Conservation (phyloP, 1,284 basidiomycete genomes). For the Clitocybe nebularis region DNA sequence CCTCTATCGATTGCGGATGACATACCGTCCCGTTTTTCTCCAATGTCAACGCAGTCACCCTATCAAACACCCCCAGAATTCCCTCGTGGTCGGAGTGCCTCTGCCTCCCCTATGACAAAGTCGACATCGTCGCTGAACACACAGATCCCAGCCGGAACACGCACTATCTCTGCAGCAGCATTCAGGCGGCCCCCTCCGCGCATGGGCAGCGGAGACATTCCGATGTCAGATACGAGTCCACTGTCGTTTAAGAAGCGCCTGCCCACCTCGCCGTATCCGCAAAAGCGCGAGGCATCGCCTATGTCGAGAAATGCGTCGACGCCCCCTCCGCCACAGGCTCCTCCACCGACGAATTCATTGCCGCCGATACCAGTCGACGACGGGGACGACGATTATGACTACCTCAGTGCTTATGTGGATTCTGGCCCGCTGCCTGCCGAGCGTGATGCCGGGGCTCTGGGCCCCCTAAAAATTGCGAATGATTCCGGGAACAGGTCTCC, state of each 20-base stretch:
- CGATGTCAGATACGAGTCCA: slow-evolving; percentile 40
- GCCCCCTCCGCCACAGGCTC: slow-evolving; percentile 7
- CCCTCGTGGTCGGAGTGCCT: slow-evolving; percentile 21
- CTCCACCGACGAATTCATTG: slow-evolving; percentile 14
- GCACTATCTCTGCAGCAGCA: slow-evolving; percentile 72
- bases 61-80: slow-evolving; percentile 30
- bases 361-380: slow-evolving; percentile 21
- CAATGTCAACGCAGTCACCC: slow-evolving; percentile 17
- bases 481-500: slow-evolving; percentile 6
- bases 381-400: slow-evolving; percentile 53
- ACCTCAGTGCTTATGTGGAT: slow-evolving; percentile 50
- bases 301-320: slow-evolving; percentile 14
- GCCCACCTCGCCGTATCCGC: slow-evolving; percentile 36
- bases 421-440: slow-evolving; percentile 18
- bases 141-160: slow-evolving; percentile 28
- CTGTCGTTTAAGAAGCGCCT: slow-evolving; percentile 48
- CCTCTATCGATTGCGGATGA: slow-evolving; percentile 4
- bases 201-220: slow-evolving; percentile 16
- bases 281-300: slow-evolving; percentile 18
- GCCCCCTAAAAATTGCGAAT: neutral
- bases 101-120: slow-evolving; percentile 19
- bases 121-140: slow-evolving; percentile 32
- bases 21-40: slow-evolving; percentile 13
- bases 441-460: slow-evolving; percentile 10
- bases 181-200: slow-evolving; percentile 57